Base-by-base conservation (phyloP, 2,329 filamentous ascomycete genomes). In the Monilinia fructigena region DNA sequence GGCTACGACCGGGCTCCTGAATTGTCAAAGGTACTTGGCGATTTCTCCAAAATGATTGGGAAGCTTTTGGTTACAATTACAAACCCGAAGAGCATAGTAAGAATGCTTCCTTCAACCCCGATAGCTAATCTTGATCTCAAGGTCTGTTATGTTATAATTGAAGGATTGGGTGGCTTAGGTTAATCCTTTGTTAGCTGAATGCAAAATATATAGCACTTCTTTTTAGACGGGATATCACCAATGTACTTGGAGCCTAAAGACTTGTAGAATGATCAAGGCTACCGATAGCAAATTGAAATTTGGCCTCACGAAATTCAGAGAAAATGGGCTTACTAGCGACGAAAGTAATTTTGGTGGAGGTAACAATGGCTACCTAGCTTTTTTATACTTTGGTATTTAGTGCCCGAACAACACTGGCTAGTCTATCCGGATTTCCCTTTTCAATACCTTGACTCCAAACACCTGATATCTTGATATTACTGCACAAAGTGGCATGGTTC, bases 361-460 rank as follows among this genome's bases (percentile, higher is more conserved):
- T 50, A 38, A 60, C 56, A 60, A 48, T 60, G 28, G 20, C 31
- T 48, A 35, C 20, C 28, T 48, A 35, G 28, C 28, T 48, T 60
- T 54, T 60, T 60, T 38, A 14, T 23, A 38, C n/a, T 38, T 8
- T 60, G 28, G 31, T 28, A 60, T 60, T 50, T 48, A 60, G 26
- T 48, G n/a, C 42, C 20, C 47, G 56, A 62, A 31, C n/a, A 62
- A 35, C 40, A 54, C 48, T n/a, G 18, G 35, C 47, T 48, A 54
- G 23, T 47, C 53, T 58, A 26, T 20, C 31, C 12, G 31, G 20
- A 64, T 50, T 16, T 38, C 28, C 42, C 28, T 40, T 65, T 65
- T 59, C 45, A 42, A 31, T 65, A 54, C 63, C 54, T n/a, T 16
- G 68, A 72, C 70, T 68, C 68, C 69, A 68, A 71, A 74, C 72